These are phyloP conservation scores for Chlorella sp. DNA, from an alignment of 139 green algal species.

Conservation along the genomic window DNA sequence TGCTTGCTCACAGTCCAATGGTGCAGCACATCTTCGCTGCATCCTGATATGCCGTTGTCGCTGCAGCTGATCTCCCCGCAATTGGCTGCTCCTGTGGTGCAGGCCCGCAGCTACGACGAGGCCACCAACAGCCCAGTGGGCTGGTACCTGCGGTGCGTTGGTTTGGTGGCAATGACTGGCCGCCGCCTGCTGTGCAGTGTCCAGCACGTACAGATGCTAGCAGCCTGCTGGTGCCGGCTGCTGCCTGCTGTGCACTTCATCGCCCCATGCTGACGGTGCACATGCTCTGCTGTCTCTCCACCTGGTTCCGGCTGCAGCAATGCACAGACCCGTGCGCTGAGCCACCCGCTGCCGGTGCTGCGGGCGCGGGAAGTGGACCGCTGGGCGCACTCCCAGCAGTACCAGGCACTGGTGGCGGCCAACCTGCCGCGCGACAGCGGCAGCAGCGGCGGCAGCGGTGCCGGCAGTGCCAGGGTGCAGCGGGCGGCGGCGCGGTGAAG, in stretches of 20 bases:
- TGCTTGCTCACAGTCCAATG: too few species aligned
- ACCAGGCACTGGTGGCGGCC: slow-evolving; percentile 41
- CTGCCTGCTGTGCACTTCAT: too few species aligned
- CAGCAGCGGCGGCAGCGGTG: not conserved
- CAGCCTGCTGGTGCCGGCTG: too few species aligned
- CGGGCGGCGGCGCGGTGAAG: too few species aligned
- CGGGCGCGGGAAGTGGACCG: slow-evolving; percentile 87
- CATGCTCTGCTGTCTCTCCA: not conserved
- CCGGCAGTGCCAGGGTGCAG: not conserved
- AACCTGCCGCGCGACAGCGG: not conserved
- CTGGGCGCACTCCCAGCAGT: slow-evolving; percentile 66
- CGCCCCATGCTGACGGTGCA: too few species aligned
- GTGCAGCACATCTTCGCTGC: too few species aligned
- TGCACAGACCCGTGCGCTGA: slow-evolving; percentile 85
- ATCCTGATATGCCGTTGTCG: too few species aligned
- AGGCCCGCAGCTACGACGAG: slow-evolving; percentile 77
- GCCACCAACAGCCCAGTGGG: slow-evolving; percentile 77
- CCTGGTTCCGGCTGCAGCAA: slow-evolving; percentile 63
- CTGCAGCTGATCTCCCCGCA: too few species aligned
- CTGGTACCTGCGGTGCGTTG: slow-evolving; percentile 84
- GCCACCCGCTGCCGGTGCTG: slow-evolving; percentile 92
- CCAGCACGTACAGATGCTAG: too few species aligned
- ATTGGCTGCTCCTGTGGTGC: too few species aligned
- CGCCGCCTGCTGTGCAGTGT: too few species aligned
- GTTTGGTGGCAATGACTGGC: too few species aligned